These are phyloP conservation scores for Xeromyces bisporus DNA, from an alignment of 495 filamentous ascomycete species.

Conservation along the genomic window DNA sequence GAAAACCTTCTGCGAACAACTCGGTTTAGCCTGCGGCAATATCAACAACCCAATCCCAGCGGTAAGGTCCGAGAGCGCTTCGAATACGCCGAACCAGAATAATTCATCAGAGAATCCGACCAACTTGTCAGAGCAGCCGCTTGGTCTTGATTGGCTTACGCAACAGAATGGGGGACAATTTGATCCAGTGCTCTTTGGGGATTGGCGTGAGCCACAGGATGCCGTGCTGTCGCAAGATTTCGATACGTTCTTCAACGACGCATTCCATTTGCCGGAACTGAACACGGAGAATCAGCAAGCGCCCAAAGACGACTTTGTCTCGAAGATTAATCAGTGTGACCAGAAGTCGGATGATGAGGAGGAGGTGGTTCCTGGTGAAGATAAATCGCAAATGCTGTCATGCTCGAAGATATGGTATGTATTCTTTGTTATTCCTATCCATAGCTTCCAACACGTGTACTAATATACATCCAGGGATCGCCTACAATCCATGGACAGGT, in stretches of 20 bases:
- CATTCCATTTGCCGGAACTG: constrained; percentile 62
- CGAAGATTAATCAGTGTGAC: constrained; percentile 64
- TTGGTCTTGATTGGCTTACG: constrained; percentile 56
- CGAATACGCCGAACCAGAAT: constrained; percentile 10
- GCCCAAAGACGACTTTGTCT: constrained; percentile 52
- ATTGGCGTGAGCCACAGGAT: constrained; percentile 83
- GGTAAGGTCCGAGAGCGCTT: constrained; percentile 15
- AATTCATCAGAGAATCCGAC: constrained; percentile 7
- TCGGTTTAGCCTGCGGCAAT: constrained; percentile 57
- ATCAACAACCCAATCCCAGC: constrained; percentile 49
- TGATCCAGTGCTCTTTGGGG: constrained; percentile 80
- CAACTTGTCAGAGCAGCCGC: constrained; percentile 10
- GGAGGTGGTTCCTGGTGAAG: constrained; percentile 48
- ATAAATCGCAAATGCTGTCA: constrained; percentile 48
- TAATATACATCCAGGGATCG: constrained; percentile 53
- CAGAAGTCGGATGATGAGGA: constrained; percentile 47
- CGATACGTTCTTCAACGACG: constrained; percentile 73
- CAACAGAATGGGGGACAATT: constrained; percentile 80
- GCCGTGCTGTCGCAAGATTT: constrained; percentile 51
- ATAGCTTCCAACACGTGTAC: constrained; percentile 7
- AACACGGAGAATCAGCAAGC: constrained; percentile 41
- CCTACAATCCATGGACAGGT: constrained; percentile 71
- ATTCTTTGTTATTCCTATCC: background rate
- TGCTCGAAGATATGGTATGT: constrained; percentile 90
- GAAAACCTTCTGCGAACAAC: constrained; percentile 48